Evolutionary conservation across 306 rosid species (phyloP), one percentile per base, ranked within the genome.

Genomic region (Prunus armeniaca): DNA sequence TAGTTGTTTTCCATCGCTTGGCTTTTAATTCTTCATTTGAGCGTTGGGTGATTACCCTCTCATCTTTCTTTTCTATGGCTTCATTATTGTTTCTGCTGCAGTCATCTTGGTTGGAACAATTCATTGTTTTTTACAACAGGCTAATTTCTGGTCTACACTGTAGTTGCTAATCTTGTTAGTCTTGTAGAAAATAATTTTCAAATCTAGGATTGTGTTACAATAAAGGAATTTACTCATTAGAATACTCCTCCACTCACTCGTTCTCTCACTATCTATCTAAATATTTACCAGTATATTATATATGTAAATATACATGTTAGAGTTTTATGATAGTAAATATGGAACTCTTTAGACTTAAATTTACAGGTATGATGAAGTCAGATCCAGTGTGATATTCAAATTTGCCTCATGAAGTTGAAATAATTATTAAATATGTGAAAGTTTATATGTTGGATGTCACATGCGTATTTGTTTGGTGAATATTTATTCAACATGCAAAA

Each of bases 381-480:
- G 61, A 69, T 51, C 65, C 62, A 70, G 12, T 30, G 6, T 70
- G 6, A 68, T 28, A 46, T 22, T 24, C 55, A 67, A 69, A 13
- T 30, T 69, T 41, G 6, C 61, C 27, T 56, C 14, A 56, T 56
- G 61, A 55, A n/a, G 19, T 56, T 56, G n/a, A 56, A 56, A 56
- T 56, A 56, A n/a, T 56, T 2, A 20, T 56, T 3, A 0, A 58
- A 27, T 13, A 9, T 25, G 38, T 27, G 43, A 4, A 69, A 27
- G 30, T 22, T 12, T 58, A 58, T 12, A 0, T 58, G 30, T 58
- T 58, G 9, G 25, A 28, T 7, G 43, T 25, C 58, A 57, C 24
- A 18, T 65, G 55, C 5, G 11, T 85, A 73, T 82, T 47, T 80
- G 71, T 84, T 57, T 81, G 64, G 69, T 56, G 81, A 71, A 81